These are phyloP conservation scores for Aspergillus egyptiacus DNA, from an alignment of 495 filamentous ascomycete genomes.

Conservation along the genomic window DNA sequence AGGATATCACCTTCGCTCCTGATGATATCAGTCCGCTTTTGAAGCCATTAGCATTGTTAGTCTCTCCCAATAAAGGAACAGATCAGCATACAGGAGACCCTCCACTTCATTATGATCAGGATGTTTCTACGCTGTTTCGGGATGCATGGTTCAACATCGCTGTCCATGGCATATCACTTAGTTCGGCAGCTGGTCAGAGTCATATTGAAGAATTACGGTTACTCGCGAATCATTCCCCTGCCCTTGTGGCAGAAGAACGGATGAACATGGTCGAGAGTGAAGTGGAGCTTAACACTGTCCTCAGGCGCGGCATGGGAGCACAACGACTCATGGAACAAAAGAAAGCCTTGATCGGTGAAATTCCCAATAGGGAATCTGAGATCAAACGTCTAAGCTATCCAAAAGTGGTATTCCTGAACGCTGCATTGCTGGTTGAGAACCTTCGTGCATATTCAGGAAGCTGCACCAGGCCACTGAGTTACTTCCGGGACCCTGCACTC, in stretches of 20 bases:
- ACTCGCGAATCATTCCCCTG: conserved; percentile 78
- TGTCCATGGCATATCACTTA: conserved; percentile 80
- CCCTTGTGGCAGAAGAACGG: conserved; percentile 75
- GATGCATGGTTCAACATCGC: conserved; percentile 98
- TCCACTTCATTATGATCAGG: conserved; percentile 49
- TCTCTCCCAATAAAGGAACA: conserved; percentile 48
- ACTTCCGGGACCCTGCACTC: conserved; percentile 88
- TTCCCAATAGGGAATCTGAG: conserved; percentile 68
- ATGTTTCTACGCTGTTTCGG: conserved; percentile 63
- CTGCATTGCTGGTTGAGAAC: conserved; percentile 78
- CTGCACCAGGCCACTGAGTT: conserved; percentile 78
- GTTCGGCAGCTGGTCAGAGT: conserved; percentile 59
- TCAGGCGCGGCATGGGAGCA: conserved; percentile 71
- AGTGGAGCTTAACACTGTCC: conserved; percentile 87
- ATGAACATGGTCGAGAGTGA: conserved; percentile 88
- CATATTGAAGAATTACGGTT: conserved; percentile 66
- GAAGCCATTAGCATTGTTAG: conserved; percentile 70
- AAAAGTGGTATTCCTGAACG: conserved; percentile 83
- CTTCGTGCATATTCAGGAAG: conserved; percentile 76
- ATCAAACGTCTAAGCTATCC: conserved; percentile 77
- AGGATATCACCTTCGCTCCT: conserved; percentile 70
- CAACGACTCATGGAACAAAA: conserved; percentile 78
- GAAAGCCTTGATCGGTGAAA: conserved; percentile 59
- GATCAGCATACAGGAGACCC: conserved; percentile 21
- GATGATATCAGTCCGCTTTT: conserved; percentile 80